Percentiles rank a stretch among this genome's conserved stretches.
Evolutionary conservation across 805 yeast species (phyloP).

Genomic region (Saturnispora diversa): DNA sequence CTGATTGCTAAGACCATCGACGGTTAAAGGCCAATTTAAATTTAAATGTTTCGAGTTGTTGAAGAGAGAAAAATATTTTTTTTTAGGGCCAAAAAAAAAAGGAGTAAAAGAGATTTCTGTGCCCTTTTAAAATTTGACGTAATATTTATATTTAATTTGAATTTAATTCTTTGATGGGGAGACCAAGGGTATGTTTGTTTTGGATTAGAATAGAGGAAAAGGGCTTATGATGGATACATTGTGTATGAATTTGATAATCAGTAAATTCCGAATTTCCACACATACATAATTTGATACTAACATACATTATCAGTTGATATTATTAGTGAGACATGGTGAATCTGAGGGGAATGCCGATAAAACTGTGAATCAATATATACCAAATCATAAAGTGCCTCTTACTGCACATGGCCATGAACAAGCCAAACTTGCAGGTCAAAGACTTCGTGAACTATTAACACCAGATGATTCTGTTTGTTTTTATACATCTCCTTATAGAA

Average conservation of each 20-base stretch:
- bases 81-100: not conserved
- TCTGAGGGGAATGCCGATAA: conserved; percentile 87
- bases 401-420: conserved; percentile 65
- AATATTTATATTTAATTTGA: too few relatives aligned
- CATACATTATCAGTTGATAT: conserved; percentile 39
- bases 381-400: conserved; percentile 73
- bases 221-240: too few relatives aligned
- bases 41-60: not conserved
- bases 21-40: not conserved
- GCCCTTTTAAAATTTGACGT: not conserved
- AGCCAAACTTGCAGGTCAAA: conserved; percentile 52
- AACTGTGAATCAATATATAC: conserved; percentile 62
- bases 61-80: not conserved
- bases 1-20: conserved; percentile 5
- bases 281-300: too few relatives aligned
- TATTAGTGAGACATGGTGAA: conserved; percentile 86
- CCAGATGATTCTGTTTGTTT: conserved; percentile 57
- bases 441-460: conserved; percentile 28
- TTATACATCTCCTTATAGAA: conserved; percentile 77
- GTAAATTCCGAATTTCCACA: too few relatives aligned
- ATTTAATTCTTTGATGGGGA: conserved; percentile 25
- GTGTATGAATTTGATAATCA: too few relatives aligned
- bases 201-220: too few relatives aligned
- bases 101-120: not conserved
- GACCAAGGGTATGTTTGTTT: conserved; percentile 33